Conservation (phyloP, 2,329 filamentous ascomycete genomes). For the Neophaeococcomyces mojaviensis region DNA sequence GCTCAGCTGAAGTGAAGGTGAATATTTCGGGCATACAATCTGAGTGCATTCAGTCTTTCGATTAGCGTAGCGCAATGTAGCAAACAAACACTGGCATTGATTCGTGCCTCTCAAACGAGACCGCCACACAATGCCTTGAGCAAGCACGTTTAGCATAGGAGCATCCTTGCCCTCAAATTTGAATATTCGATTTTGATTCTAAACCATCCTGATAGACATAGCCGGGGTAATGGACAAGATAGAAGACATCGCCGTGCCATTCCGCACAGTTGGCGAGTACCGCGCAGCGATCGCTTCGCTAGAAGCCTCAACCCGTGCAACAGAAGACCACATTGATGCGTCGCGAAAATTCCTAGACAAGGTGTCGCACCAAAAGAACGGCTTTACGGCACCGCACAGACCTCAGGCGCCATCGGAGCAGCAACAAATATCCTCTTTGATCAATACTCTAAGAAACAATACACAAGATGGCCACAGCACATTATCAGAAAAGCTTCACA, state of each 20-base stretch:
- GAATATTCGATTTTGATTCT: too few relatives aligned
- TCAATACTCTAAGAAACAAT: not conserved
- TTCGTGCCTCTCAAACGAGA: too few relatives aligned
- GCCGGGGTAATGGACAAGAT: not conserved
- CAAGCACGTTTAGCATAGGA: too few relatives aligned
- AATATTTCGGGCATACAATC: too few relatives aligned
- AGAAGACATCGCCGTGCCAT: not conserved
- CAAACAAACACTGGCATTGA: too few relatives aligned
- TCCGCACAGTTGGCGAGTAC: slow-evolving; percentile 6
- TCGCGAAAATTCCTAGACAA: not conserved
- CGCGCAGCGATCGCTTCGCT: slow-evolving; percentile 11
- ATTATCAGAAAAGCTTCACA: not conserved
- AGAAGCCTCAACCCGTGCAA: slow-evolving; percentile 12
- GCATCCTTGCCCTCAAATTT: too few relatives aligned
- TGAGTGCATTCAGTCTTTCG: too few relatives aligned
- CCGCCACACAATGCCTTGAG: too few relatives aligned
- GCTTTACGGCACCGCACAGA: not conserved
- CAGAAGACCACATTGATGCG: slow-evolving; percentile 8
- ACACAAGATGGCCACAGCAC: not conserved
- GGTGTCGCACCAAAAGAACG: not conserved
- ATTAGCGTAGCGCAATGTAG: too few relatives aligned
- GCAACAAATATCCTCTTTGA: not conserved
- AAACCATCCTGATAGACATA: too few relatives aligned
- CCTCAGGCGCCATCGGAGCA: not conserved
- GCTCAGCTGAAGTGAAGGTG: too few relatives aligned